Conservation (phyloP, 257 asterid genomes). For the Scutellaria galericulata region DNA sequence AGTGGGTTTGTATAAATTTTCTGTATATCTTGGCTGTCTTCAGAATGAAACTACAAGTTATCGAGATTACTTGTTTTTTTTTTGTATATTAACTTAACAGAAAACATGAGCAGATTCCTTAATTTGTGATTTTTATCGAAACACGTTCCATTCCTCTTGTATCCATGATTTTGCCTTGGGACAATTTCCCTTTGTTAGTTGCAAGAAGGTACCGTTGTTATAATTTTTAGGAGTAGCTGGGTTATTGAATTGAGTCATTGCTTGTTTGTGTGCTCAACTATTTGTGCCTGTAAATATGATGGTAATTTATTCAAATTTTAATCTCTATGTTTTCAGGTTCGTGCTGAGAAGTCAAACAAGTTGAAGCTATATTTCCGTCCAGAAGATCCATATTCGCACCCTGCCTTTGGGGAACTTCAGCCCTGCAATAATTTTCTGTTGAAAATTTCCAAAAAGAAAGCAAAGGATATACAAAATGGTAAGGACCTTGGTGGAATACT, state of each 20-base stretch:
- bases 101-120: background rate
- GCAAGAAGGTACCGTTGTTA: background rate
- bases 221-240: constrained; percentile 4
- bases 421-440: constrained; percentile 64
- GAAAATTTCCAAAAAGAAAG: constrained; percentile 65
- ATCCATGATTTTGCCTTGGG: background rate
- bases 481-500: constrained; percentile 33
- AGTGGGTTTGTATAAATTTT: too few relatives aligned
- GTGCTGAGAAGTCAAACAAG: constrained; percentile 64
- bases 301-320: constrained; percentile 10
- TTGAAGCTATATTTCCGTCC: constrained; percentile 88
- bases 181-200: background rate
- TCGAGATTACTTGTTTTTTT: background rate
- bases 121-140: background rate
- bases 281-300: constrained; percentile 11
- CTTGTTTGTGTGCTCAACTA: constrained; percentile 15
- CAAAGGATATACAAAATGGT: constrained; percentile 36
- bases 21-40: background rate
- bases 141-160: background rate
- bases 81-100: background rate
- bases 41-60: background rate
- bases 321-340: constrained; percentile 54
- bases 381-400: constrained; percentile 96
- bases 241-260: constrained; percentile 15
- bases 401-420: constrained; percentile 72